phyloP scores from a whole-genome alignment of 352 stramenopile species.

The Globisporangium polare region DNA sequence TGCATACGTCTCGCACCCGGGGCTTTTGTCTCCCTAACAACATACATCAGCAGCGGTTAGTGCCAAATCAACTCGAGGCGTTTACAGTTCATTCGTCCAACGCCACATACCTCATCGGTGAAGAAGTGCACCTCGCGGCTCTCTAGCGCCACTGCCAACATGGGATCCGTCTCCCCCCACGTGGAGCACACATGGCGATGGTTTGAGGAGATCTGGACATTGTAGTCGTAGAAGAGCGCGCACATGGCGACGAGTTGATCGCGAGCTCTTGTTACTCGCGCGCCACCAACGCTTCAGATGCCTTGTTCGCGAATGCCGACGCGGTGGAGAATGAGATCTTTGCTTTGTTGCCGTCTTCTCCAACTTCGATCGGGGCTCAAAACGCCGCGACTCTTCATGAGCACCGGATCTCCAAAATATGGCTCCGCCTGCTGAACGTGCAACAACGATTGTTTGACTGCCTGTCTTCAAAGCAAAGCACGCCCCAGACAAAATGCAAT shows the following conservation, averaged over 20 bases:
- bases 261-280: not conserved
- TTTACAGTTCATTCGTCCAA: not conserved
- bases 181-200: slow-evolving; percentile 67
- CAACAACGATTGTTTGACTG: no score
- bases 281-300: not conserved
- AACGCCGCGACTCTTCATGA: slow-evolving; percentile 6
- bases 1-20: slow-evolving; percentile 47
- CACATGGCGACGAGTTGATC: slow-evolving; percentile 13
- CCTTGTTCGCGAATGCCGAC: not conserved
- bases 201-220: slow-evolving; percentile 57
- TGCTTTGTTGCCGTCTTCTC: not conserved
- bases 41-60: not conserved
- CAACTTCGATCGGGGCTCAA: not conserved
- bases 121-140: slow-evolving; percentile 89
- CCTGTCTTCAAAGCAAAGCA: no score
- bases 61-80: not conserved
- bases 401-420: not conserved
- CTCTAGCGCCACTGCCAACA: slow-evolving; percentile 79
- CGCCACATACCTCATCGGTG: slow-evolving; percentile 70
- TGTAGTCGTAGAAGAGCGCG: slow-evolving; percentile 85
- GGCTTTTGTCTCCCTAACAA: slow-evolving; percentile 62
- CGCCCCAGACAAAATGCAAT: not conserved
- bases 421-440: no score
- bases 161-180: slow-evolving; percentile 81
- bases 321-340: not conserved